These are phyloP conservation scores for Kodamaea derodonti DNA, from an alignment of 1,139 yeast species.

Conservation along the genomic window DNA sequence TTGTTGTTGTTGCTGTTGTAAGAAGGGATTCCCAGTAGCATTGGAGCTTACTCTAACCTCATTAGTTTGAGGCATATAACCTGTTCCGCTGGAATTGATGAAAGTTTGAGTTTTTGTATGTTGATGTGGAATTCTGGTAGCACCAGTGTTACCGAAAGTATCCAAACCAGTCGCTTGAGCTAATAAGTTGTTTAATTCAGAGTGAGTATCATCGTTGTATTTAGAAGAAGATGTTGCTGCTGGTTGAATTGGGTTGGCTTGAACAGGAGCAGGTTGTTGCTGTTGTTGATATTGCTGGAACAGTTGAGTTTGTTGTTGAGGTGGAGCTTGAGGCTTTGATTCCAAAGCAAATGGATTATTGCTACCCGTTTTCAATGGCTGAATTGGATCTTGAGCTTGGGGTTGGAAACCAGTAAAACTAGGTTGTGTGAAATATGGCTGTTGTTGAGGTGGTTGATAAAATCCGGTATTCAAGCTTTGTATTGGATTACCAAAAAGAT, in stretches of 20 bases:
- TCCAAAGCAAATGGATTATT: slow-evolving; percentile 84
- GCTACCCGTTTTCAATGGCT: slow-evolving; percentile 73
- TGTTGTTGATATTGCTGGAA: slow-evolving; percentile 26
- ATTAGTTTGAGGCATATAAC: slow-evolving; percentile 52
- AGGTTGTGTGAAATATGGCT: slow-evolving; percentile 30
- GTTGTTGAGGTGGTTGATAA: slow-evolving; percentile 26
- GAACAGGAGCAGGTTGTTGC: slow-evolving; percentile 21
- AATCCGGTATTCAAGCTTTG: slow-evolving; percentile 53
- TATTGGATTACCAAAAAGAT: slow-evolving; percentile 79
- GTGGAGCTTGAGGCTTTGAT: slow-evolving; percentile 18
- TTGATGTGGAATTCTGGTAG: slow-evolving; percentile 85
- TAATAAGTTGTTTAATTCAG: slow-evolving; percentile 70
- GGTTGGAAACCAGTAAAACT: slow-evolving; percentile 13
- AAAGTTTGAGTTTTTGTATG: slow-evolving; percentile 80
- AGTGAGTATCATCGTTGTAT: slow-evolving; percentile 52
- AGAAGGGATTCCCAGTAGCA: slow-evolving; percentile 69
- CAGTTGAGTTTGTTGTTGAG: slow-evolving; percentile 19
- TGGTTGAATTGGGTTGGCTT: slow-evolving; percentile 19
- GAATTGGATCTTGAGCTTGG: slow-evolving; percentile 39
- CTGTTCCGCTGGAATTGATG: slow-evolving; percentile 86
- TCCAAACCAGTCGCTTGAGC: slow-evolving; percentile 91
- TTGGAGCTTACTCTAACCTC: slow-evolving; percentile 38
- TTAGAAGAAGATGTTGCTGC: slow-evolving; percentile 36
- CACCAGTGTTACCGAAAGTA: slow-evolving; percentile 94
- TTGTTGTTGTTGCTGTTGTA: slow-evolving; percentile 40